Conservation (phyloP, 768 basidiomycete genomes). For the Hericium coralloides region DNA sequence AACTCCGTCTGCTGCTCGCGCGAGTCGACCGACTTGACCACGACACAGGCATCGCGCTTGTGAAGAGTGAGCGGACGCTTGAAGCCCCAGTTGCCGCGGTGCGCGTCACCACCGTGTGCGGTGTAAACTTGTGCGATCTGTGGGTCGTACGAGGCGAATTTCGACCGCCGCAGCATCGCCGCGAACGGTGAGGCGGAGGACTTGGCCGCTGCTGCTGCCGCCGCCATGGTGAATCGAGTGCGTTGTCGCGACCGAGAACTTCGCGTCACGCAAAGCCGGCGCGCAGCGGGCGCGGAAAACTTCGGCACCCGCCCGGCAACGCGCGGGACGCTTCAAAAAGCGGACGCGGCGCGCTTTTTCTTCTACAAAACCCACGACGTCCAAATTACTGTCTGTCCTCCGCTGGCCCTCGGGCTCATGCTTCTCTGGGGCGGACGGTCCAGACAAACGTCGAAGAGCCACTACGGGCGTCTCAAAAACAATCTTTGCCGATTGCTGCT, state of each 20-base stretch:
- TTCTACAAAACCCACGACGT: constrained; percentile 44
- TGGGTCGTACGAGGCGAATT: constrained; percentile 75
- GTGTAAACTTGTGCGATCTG: constrained; percentile 71
- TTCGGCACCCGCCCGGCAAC: constrained; percentile 6
- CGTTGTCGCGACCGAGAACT: background rate
- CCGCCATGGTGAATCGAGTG: background rate
- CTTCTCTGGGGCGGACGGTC: constrained; percentile 56
- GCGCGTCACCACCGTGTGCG: constrained; percentile 55
- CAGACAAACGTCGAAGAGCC: constrained; percentile 85
- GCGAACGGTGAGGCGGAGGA: constrained; percentile 61
- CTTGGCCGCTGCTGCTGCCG: background rate
- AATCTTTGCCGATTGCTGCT: constrained; percentile 87
- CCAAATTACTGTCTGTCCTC: constrained; percentile 73
- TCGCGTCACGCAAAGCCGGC: background rate
- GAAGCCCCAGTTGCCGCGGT: constrained; percentile 78
- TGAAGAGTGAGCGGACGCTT: constrained; percentile 73
- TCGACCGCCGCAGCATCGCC: constrained; percentile 69
- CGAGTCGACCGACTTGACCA: constrained; percentile 61
- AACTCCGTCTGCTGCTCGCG: constrained; percentile 72
- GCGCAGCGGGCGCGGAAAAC: background rate
- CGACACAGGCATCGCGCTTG: constrained; percentile 54
- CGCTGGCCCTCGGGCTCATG: constrained; percentile 30
- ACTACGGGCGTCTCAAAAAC: constrained; percentile 70
- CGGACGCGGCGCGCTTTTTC: constrained; percentile 7
- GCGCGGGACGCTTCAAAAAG: constrained; percentile 2